phyloP scores from a whole-genome alignment of 2,329 filamentous ascomycete species.

The Dryadomyces quercus-mongolicae region DNA sequence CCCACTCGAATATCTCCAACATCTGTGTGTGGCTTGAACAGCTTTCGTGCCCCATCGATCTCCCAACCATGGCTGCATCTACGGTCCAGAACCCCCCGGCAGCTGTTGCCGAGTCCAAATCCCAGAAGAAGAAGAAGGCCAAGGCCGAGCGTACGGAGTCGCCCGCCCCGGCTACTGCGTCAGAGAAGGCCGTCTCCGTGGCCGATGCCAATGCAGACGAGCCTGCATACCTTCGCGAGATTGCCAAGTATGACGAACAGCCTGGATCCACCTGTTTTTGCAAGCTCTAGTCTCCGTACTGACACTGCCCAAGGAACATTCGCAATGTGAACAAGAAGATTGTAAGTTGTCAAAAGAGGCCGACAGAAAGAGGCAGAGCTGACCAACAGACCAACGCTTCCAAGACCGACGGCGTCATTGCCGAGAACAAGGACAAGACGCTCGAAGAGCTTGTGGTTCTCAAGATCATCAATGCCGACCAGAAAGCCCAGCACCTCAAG shows the following conservation, averaged over 20 bases:
- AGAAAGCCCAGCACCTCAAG: conserved; percentile 66
- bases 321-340: conserved; percentile 93
- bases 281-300: background rate
- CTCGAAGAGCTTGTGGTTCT: conserved; percentile 60
- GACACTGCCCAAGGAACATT: conserved; percentile 50
- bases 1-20: background rate
- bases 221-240: conserved; percentile 71
- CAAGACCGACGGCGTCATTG: conserved; percentile 59
- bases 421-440: conserved; percentile 55
- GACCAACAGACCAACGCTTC: conserved; percentile 49
- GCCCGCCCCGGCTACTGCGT: conserved; percentile 35
- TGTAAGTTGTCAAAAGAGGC: conserved; percentile 38
- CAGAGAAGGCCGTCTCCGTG: conserved; percentile 36
- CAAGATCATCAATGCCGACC: conserved; percentile 69
- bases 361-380: background rate
- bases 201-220: conserved; percentile 49
- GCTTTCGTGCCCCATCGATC: background rate
- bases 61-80: conserved; percentile 46
- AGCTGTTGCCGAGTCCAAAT: conserved; percentile 49
- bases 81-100: conserved; percentile 50
- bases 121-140: conserved; percentile 59
- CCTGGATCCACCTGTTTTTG: background rate
- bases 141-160: conserved; percentile 43
- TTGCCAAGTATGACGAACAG: conserved; percentile 58
- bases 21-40: background rate